Conservation (phyloP, 1,139 yeast genomes). For the Saccharomycopsis phalli region DNA sequence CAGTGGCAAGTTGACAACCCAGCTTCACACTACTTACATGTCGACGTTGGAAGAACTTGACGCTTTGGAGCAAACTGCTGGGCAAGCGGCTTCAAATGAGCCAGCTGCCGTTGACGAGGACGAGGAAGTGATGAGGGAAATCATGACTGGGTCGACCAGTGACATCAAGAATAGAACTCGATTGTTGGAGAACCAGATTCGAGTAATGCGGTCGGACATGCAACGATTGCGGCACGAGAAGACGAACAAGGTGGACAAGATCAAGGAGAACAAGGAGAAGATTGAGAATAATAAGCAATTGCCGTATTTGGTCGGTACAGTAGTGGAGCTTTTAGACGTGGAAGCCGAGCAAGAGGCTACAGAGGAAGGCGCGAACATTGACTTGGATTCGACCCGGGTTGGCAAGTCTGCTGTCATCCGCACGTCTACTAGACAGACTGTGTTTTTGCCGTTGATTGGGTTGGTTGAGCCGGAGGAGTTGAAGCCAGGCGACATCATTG, state of each 20-base stretch:
- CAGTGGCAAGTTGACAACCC: constrained; percentile 9
- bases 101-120: constrained; percentile 42
- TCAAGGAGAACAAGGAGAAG: constrained; percentile 93
- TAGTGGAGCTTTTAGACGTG: constrained; percentile 86
- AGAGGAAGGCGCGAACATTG: constrained; percentile 94
- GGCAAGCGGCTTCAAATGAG: constrained; percentile 39
- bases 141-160: constrained; percentile 65
- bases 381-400: constrained; percentile 79
- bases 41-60: constrained; percentile 31
- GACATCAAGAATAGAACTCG: constrained; percentile 84
- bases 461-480: constrained; percentile 80
- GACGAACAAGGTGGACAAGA: constrained; percentile 85
- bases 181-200: constrained; percentile 87
- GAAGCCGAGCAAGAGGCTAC: constrained; percentile 79
- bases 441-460: constrained; percentile 91
- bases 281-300: constrained; percentile 91
- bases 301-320: constrained; percentile 96
- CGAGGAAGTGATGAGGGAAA: constrained; percentile 68
- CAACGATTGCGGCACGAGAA: constrained; percentile 90
- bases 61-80: constrained; percentile 24
- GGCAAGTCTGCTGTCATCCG: constrained; percentile 98
- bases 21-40: no score
- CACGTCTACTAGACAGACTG: constrained; percentile 96
- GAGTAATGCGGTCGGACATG: constrained; percentile 87
- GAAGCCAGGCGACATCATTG: constrained; percentile 94